These are phyloP conservation scores for Silybum marianum DNA, from an alignment of 129 eudicot genomes.

Conservation along the genomic window DNA sequence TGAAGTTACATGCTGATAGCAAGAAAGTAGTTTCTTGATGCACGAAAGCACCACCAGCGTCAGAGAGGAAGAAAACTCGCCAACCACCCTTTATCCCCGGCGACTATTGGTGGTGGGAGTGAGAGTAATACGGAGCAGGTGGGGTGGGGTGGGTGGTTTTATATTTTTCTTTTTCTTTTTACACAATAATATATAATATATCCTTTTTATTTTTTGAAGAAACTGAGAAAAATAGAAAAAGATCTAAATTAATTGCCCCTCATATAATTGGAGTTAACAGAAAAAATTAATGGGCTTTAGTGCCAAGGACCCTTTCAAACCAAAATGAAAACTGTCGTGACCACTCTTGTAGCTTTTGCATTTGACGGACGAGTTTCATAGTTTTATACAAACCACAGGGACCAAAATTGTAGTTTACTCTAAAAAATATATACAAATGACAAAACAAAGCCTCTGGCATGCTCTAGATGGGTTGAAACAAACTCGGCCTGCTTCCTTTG, in stretches of 20 bases:
- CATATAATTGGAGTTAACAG: background rate
- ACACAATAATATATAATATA: too few relatives aligned
- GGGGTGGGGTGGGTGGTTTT: background rate
- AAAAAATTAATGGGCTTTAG: background rate
- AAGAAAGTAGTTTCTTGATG: background rate
- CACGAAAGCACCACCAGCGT: background rate
- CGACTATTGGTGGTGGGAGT: background rate
- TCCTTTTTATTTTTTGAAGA: too few relatives aligned
- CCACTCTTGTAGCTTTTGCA: background rate
- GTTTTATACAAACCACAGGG: background rate
- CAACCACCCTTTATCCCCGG: background rate
- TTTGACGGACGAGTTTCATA: background rate
- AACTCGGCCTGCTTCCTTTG: background rate
- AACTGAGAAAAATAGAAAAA: background rate
- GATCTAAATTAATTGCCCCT: background rate
- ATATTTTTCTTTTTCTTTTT: too few relatives aligned
- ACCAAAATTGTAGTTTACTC: background rate
- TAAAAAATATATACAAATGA: background rate
- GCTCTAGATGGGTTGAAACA: background rate
- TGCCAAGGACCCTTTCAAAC: background rate
- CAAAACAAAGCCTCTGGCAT: background rate
- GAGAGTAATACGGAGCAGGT: background rate
- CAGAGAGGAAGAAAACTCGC: background rate
- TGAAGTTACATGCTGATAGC: background rate
- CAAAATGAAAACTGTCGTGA: background rate